Conservation (phyloP, 2,329 filamentous ascomycete species). For the Fusarium guadeloupense region DNA sequence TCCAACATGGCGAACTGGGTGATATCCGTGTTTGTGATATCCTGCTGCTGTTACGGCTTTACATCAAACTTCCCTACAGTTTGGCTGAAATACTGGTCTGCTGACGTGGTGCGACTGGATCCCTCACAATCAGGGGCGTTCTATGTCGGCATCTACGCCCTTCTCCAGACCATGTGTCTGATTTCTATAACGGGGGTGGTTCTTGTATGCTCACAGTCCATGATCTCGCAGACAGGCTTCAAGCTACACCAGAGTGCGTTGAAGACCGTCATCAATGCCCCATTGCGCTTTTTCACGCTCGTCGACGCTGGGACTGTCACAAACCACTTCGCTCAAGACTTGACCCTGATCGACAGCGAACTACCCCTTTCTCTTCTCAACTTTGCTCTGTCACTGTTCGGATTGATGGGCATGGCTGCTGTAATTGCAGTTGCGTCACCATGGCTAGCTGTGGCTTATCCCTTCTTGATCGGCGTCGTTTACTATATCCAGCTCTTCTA, state of each 20-base stretch:
- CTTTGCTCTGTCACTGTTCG: background rate
- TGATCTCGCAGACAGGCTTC: conserved; percentile 10
- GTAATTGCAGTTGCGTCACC: conserved; percentile 48
- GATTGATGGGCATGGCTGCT: conserved; percentile 6
- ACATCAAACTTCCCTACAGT: conserved; percentile 9
- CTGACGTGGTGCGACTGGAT: background rate
- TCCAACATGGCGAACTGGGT: background rate
- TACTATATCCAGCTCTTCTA: conserved; percentile 65
- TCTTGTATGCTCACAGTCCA: background rate
- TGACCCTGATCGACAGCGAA: conserved; percentile 50
- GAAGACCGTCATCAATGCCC: conserved; percentile 26
- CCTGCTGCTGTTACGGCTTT: conserved; percentile 4
- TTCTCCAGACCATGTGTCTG: conserved; percentile 7
- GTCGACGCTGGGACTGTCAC: conserved; percentile 48
- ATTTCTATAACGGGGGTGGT: conserved; percentile 6
- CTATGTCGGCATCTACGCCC: conserved; percentile 18
- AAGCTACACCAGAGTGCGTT: conserved; percentile 6
- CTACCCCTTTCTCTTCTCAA: conserved; percentile 46
- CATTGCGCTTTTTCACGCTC: conserved; percentile 45
- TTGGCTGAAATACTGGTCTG: conserved; percentile 38
- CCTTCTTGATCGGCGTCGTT: conserved; percentile 54
- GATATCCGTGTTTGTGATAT: background rate
- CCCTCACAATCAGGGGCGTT: background rate
- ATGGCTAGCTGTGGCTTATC: conserved; percentile 59
- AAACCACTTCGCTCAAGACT: conserved; percentile 52